Evolutionary conservation across 345 rosid species (phyloP).

Genomic region (Camelina laxa): DNA sequence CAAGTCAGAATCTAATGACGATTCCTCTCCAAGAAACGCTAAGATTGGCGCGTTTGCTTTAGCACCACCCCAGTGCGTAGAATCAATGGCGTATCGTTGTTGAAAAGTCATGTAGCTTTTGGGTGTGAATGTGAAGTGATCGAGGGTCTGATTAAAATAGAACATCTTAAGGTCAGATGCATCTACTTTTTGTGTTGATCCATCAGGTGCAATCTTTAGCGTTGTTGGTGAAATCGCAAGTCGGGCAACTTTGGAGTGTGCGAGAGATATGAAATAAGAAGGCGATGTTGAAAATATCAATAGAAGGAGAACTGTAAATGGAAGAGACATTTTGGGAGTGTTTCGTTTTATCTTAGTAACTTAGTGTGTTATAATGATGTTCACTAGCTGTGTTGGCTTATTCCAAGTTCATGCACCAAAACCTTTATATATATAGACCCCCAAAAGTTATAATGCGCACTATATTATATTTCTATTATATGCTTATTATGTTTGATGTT

Average conservation of each 20-base stretch:
- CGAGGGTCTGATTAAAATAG: conserved; percentile 52
- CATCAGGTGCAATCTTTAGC: not conserved
- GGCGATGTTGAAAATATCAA: conserved; percentile 17
- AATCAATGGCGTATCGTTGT: conserved; percentile 55
- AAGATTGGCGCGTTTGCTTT: conserved; percentile 52
- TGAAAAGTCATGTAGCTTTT: conserved; percentile 58
- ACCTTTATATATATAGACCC: conserved; percentile 30
- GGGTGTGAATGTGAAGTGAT: conserved; percentile 60
- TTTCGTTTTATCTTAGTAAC: not conserved
- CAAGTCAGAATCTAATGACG: conserved; percentile 41
- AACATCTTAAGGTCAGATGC: conserved; percentile 39
- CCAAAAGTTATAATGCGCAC: conserved; percentile 6
- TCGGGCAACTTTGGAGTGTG: conserved; percentile 32
- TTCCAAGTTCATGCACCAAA: conserved; percentile 2
- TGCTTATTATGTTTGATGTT: not conserved
- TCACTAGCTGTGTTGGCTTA: not conserved
- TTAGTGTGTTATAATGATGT: not conserved
- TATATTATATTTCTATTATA: not conserved
- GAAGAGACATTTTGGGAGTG: conserved; percentile 20
- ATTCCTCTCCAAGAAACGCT: conserved; percentile 58
- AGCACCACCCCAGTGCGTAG: conserved; percentile 58
- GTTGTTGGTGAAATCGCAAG: conserved; percentile 24
- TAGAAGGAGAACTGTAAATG: conserved; percentile 19
- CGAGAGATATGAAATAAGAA: conserved; percentile 29
- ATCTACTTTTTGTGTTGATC: conserved; percentile 3